Evolutionary conservation across 2,329 filamentous ascomycete genomes (phyloP), one percentile per base, ranked within the genome.

Genomic region (Cercospora berteroae): DNA sequence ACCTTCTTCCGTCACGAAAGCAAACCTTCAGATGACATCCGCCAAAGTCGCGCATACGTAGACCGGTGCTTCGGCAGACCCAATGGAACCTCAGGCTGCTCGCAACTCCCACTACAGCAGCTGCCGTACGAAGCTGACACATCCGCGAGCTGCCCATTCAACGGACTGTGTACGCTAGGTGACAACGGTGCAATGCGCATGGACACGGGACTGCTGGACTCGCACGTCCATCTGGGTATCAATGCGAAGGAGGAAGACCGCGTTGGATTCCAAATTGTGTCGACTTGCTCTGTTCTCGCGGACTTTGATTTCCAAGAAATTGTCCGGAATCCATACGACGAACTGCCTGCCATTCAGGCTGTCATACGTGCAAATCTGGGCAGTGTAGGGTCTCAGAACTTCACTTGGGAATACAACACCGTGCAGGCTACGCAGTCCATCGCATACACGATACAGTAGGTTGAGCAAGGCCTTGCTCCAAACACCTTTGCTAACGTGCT

Each of bases 51-150:
- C 5, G 36, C 36, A 42, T 42, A 42, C 36, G 36, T 42, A 4
- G 36, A 42, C 7, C 36, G 36, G 36, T 42, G 36, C 36, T 67
- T 63, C n/a, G 52, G 52, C 31, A 58, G 16, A 18, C 25, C 50
- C 5, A 67, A 64, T 27, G 42, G 33, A 12, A 67, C 42, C 13
- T 18, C 55, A 16, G 65, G 60, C 13, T 67, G 65, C 50, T 23
- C 61, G 5, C 39, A 33, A 18, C 29, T 64, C n/a, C 61, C 61
- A 23, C 42, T 52, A 16, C 61, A 64, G n/a, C 44, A 56, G 23
- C 50, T 64, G 10, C 44, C 61, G 42, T 64, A 56, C 23, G 8
- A 27, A 18, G 33, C 27, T 39, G 31, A 64, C 25, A 64, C 50
- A 25, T 29, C 33, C 2, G 61, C 61, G 13, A 42, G 20, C 27